Conservation (phyloP, 495 filamentous ascomycete species). For the Alectoria sarmentosa region DNA sequence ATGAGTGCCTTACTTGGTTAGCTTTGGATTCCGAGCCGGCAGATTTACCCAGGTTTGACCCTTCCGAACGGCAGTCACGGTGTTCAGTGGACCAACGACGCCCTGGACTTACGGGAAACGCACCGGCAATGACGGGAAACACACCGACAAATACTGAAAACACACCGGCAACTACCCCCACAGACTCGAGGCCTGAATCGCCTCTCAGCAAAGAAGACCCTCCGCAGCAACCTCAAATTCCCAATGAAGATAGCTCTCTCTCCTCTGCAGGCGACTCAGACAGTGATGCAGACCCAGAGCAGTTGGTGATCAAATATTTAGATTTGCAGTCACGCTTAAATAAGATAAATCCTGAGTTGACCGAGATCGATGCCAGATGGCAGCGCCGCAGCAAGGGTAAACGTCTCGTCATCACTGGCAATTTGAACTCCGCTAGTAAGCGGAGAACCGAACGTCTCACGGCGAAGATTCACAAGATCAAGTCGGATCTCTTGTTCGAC, state of each 20-base stretch:
- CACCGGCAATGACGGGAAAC: not conserved
- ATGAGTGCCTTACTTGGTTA: conserved; percentile 83
- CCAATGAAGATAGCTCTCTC: not conserved
- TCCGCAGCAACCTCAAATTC: not conserved
- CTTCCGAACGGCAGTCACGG: not conserved
- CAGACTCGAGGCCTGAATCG: conserved; percentile 5
- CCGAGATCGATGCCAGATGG: conserved; percentile 20
- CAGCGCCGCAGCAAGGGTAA: conserved; percentile 30
- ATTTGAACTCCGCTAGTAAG: conserved; percentile 53
- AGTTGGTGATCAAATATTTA: conserved; percentile 22
- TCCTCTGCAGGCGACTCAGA: conserved; percentile 20
- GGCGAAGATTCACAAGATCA: conserved; percentile 66
- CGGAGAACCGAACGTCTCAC: conserved; percentile 49
- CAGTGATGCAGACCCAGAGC: conserved; percentile 26
- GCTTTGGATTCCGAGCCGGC: conserved; percentile 59
- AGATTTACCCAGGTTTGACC: conserved; percentile 48
- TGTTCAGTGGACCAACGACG: not conserved
- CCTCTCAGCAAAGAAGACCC: not conserved
- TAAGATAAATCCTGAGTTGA: conserved; percentile 18
- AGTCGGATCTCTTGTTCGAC: conserved; percentile 84
- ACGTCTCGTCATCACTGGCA: conserved; percentile 46
- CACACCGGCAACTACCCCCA: not conserved
- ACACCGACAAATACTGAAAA: not conserved
- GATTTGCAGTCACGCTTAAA: conserved; percentile 18
- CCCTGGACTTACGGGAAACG: not conserved